Evolutionary conservation across 768 basidiomycete genomes (phyloP).

Genomic region (Calocybe indica): DNA sequence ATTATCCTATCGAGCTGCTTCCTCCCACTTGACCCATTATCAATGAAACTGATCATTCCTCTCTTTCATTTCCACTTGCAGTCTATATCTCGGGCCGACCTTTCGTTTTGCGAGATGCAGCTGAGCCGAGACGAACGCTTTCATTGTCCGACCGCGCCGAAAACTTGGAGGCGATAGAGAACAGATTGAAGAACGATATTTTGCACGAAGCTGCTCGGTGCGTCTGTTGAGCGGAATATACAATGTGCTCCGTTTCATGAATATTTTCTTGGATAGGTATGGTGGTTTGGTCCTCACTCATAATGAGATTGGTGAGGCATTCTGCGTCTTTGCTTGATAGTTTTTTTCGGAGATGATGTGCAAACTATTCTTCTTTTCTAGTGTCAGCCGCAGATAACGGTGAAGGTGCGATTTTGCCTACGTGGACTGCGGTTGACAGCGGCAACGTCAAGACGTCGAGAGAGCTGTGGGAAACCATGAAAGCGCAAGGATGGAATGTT

Average conservation of each 20-base stretch:
- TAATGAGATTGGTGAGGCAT: slow-evolving; percentile 74
- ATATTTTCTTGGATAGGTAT: slow-evolving; percentile 40
- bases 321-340: neutral
- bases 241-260: neutral
- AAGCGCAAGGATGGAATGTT: slow-evolving; percentile 84
- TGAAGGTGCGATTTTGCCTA: slow-evolving; percentile 80
- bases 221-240: slow-evolving; percentile 33
- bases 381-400: slow-evolving; percentile 48
- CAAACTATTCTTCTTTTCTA: too few relatives aligned
- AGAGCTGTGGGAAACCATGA: slow-evolving; percentile 82
- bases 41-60: too few relatives aligned
- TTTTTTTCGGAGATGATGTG: too few relatives aligned
- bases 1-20: too few relatives aligned
- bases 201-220: slow-evolving; percentile 60
- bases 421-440: slow-evolving; percentile 88
- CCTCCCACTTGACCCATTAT: too few relatives aligned
- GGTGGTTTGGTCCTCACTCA: slow-evolving; percentile 91
- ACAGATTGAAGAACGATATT: slow-evolving; percentile 85
- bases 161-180: slow-evolving; percentile 91
- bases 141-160: slow-evolving; percentile 87
- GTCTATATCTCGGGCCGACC: slow-evolving; percentile 89
- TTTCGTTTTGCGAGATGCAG: slow-evolving; percentile 85
- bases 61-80: slow-evolving; percentile 16
- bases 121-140: slow-evolving; percentile 75
- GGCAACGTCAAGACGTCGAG: slow-evolving; percentile 80